Base-by-base conservation (phyloP, 2,329 filamentous ascomycete species). In the Trichoderma arundinaceum region DNA sequence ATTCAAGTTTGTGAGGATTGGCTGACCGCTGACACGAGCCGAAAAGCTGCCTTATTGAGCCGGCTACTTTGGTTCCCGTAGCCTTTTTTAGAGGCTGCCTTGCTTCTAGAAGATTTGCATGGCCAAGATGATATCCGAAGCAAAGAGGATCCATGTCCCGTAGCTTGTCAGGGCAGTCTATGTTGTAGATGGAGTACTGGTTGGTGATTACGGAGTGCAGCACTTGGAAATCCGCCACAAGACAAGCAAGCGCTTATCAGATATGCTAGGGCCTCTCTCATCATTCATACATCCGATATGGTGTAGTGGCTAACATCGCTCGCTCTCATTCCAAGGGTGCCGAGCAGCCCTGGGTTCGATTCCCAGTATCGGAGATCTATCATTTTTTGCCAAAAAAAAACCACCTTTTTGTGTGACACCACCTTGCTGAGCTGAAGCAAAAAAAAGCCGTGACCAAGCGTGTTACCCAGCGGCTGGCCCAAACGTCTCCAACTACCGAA, bases 281-380 rank as follows among this genome's bases (percentile, higher is more conserved):
- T 13, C n/a, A 35, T 43, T 7, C 10, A 43, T 5, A 35, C n/a
- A 69, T 74, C 73, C 73, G 73, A 71, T 74, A 75, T 75, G 73
- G 74, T 75, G 74, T 75, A 75, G 74, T 75, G 74, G 74, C 74
- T 75, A 75, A 75, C 74, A 75, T 75, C 74, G 74, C 73, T 75
- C 73, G 74, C 66, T 67, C 66, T 67, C 66, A 67, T 52, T 22
- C 0, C 7, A 33, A 19, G 52, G 8, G 64, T 53, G n/a, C 74
- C 73, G 74, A 74, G 73, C 72, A 74, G 74, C 73, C 72, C 74
- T 69, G 73, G 74, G 74, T 75, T 75, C 74, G 74, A 75, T 75
- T 75, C 73, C 73, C 73, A 69, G 73, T 74, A 74, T 70, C 73
- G 73, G 73, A 74, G 72, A 39, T 0, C 1, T 44, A 5, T 35